A percentile compares a stretch with the other conserved stretches of the same genome.
Conservation (phyloP, 1,284 basidiomycete genomes). For the Tetrapyrgos nigripes region DNA sequence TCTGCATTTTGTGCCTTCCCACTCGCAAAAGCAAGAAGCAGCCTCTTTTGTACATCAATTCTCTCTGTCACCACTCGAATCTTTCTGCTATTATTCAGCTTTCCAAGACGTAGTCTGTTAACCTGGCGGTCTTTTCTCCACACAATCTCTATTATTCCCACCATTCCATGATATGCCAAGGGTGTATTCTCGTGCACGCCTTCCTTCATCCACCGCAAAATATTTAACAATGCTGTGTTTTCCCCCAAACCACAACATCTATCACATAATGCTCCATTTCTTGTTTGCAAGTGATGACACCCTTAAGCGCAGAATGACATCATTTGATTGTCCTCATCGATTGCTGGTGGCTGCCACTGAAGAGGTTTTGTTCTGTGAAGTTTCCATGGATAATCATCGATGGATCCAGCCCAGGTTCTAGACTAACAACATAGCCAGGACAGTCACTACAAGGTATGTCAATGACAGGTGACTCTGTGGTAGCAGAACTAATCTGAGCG, state of each 20-base stretch:
- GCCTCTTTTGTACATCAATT: constrained; percentile 16
- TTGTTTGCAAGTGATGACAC: too few relatives aligned
- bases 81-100: constrained; percentile 8
- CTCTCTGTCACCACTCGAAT: constrained; percentile 6
- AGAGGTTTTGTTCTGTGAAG: too few relatives aligned
- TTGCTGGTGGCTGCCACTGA: too few relatives aligned
- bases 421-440: too few relatives aligned
- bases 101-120: constrained; percentile 4
- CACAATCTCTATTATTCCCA: constrained; percentile 1
- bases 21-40: constrained; percentile 16
- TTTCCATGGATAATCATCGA: too few relatives aligned
- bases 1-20: constrained; percentile 2
- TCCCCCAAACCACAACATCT: neutral
- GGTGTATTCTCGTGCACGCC: constrained; percentile 16
- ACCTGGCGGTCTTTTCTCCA: constrained; percentile 7
- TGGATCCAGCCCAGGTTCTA: too few relatives aligned
- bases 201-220: constrained; percentile 1
- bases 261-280: too few relatives aligned
- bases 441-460: too few relatives aligned
- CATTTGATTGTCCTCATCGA: too few relatives aligned
- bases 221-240: neutral
- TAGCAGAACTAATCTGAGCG: too few relatives aligned
- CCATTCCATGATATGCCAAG: constrained; percentile 9
- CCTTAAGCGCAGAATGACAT: too few relatives aligned
- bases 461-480: too few relatives aligned